Base-by-base conservation (phyloP, 345 rosid genomes). In the Murraya koenigii region DNA sequence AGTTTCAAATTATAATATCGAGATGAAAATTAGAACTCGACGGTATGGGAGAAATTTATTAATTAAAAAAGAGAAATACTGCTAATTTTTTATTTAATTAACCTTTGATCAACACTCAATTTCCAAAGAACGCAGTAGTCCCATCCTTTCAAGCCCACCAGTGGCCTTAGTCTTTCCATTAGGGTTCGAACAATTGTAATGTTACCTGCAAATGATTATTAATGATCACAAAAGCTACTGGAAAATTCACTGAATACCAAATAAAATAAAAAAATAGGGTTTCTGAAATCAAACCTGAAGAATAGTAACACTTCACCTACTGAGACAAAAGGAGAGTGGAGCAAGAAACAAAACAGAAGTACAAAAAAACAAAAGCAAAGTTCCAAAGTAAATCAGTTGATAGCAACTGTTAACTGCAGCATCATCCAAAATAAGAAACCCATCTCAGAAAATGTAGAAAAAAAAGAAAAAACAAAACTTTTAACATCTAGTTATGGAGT, bases 61-160 rank as follows among this genome's bases (percentile, higher is more conserved):
- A 3, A 55, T 32, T 26, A 23, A 52, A 32, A 36, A 3, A 14
- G 66, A 83, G 52, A 44, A 44, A 17, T 13, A 44, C 17, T 44
- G 17, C 49, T 44, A 11, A 11, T 13, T 44, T 63, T n/a, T 26
- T 32, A n/a, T n/a, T 26, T 32, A n/a, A 66, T 9, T n/a, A 71
- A 93, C 98, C 97, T 95, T 86, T 92, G 98, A 81, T 95, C 92
- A 59, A 92, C 94, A 70, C 89, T 88, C 72, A 92, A 63, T 82
- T 85, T 90, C 98, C 98, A 95, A 70, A 89, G 85, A 80, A 90
- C 88, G 74, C 97, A 92, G 81, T 90, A 92, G 74, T 93, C 95
- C 98, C 98, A 93, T 33, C 89, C 90, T 33, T 84, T 84, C 11
- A 82, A 78, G 60, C 95, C 96, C 68, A 93, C 95, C 3, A 93